Percentiles rank a stretch among this genome's conserved stretches.
phyloP scores from a whole-genome alignment of 768 basidiomycete species.

The Lyophyllum semitale region DNA sequence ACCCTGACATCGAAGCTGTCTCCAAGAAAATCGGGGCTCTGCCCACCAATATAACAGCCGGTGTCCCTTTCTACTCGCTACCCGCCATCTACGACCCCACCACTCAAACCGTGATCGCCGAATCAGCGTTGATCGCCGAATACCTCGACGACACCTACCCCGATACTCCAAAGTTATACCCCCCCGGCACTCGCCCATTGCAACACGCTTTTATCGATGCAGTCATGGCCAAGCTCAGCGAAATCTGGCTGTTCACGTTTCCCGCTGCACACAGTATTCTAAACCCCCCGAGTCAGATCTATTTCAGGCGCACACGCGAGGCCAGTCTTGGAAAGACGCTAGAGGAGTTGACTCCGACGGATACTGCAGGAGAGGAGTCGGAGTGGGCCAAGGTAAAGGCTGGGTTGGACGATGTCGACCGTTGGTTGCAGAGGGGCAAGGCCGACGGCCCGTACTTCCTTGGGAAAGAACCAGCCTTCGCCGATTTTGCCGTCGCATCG shows the following conservation, averaged over 20 bases:
- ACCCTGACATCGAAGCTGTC: constrained; percentile 34
- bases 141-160: constrained; percentile 50
- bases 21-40: neutral
- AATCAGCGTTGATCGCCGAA: constrained; percentile 44
- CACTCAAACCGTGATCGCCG: constrained; percentile 33
- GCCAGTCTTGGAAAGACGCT: constrained; percentile 20
- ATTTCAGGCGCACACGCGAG: constrained; percentile 31
- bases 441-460: constrained; percentile 27
- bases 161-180: constrained; percentile 25
- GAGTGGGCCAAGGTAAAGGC: constrained; percentile 24
- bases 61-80: constrained; percentile 30
- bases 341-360: constrained; percentile 23
- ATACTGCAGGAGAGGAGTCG: constrained; percentile 17
- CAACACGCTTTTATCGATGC: constrained; percentile 17
- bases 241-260: constrained; percentile 16
- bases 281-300: constrained; percentile 31
- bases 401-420: constrained; percentile 18
- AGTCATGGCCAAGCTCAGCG: neutral
- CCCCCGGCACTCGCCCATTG: constrained; percentile 17
- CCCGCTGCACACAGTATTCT: constrained; percentile 24
- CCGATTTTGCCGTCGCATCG: constrained; percentile 34
- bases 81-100: constrained; percentile 43
- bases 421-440: constrained; percentile 23
- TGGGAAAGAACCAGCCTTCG: constrained; percentile 33
- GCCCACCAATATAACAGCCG: neutral